phyloP scores from a whole-genome alignment of 1,284 basidiomycete species.

The Naganishia albida region DNA sequence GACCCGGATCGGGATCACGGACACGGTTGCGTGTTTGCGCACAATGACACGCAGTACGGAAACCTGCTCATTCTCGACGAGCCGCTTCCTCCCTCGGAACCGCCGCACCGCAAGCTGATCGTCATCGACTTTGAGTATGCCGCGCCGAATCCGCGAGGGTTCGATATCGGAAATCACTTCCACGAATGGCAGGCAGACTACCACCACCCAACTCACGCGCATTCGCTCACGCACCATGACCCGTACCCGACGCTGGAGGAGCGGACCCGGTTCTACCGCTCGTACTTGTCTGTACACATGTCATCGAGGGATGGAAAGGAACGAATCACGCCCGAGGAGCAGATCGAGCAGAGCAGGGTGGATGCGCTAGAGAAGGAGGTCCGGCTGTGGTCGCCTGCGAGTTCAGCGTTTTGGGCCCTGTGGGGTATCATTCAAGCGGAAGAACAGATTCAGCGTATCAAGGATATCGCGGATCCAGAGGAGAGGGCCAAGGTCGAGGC shows the following conservation, averaged over 20 bases:
- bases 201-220: constrained; percentile 64
- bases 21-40: constrained; percentile 57
- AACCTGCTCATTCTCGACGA: constrained; percentile 76
- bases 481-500: constrained; percentile 31
- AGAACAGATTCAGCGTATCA: constrained; percentile 69
- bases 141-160: constrained; percentile 80
- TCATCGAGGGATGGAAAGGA: constrained; percentile 42
- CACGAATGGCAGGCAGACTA: constrained; percentile 94
- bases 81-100: constrained; percentile 55
- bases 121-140: constrained; percentile 97
- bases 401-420: constrained; percentile 84
- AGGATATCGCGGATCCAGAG: constrained; percentile 41
- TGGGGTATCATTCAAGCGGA: constrained; percentile 90
- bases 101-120: constrained; percentile 65
- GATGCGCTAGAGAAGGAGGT: constrained; percentile 71
- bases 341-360: constrained; percentile 45
- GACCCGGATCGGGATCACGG: constrained; percentile 41
- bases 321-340: constrained; percentile 39
- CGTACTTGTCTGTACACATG: constrained; percentile 65
- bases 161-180: constrained; percentile 94
- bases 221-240: constrained; percentile 69
- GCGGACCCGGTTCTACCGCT: constrained; percentile 75
- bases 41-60: constrained; percentile 93
- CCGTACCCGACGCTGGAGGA: constrained; percentile 73
- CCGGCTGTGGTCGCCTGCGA: constrained; percentile 78